phyloP scores from a whole-genome alignment of 345 rosid genomes.

The Gossypium australe region DNA sequence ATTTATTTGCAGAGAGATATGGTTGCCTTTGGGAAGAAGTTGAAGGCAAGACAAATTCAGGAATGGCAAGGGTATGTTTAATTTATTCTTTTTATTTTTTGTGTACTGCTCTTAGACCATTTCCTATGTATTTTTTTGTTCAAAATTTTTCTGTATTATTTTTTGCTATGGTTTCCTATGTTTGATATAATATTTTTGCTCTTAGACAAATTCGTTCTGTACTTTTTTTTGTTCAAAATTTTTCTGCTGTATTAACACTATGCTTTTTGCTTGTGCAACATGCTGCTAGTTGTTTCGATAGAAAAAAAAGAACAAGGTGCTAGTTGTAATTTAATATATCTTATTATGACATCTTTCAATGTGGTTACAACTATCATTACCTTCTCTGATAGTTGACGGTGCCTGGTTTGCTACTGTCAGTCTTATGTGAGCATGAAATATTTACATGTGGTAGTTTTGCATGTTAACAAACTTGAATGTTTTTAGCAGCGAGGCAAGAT shows the following conservation, averaged over 20 bases:
- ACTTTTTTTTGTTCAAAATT: neutral
- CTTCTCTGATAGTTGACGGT: neutral
- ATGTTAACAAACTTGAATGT: neutral
- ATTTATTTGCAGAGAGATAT: slow-evolving; percentile 36
- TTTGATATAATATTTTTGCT: neutral
- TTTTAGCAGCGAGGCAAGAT: neutral
- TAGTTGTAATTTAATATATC: neutral
- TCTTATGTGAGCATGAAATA: neutral
- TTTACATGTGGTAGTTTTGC: neutral
- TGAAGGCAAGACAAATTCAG: slow-evolving; percentile 75
- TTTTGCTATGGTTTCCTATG: slow-evolving; percentile 21
- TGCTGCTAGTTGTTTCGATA: neutral
- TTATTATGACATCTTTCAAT: neutral
- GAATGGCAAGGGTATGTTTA: slow-evolving; percentile 82
- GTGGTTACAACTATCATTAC: neutral
- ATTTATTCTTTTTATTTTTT: neutral
- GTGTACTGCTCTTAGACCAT: neutral
- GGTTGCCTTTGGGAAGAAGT: slow-evolving; percentile 90
- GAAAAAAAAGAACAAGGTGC: neutral
- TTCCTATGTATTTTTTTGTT: neutral
- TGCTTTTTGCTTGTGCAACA: neutral
- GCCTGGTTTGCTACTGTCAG: neutral
- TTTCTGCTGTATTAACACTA: neutral
- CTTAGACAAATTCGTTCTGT: neutral
- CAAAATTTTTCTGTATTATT: too few species aligned